Percentiles rank a stretch among this genome's conserved stretches.
Evolutionary conservation across 2,329 filamentous ascomycete species (phyloP).

Genomic region (Aspergillus tamarii): DNA sequence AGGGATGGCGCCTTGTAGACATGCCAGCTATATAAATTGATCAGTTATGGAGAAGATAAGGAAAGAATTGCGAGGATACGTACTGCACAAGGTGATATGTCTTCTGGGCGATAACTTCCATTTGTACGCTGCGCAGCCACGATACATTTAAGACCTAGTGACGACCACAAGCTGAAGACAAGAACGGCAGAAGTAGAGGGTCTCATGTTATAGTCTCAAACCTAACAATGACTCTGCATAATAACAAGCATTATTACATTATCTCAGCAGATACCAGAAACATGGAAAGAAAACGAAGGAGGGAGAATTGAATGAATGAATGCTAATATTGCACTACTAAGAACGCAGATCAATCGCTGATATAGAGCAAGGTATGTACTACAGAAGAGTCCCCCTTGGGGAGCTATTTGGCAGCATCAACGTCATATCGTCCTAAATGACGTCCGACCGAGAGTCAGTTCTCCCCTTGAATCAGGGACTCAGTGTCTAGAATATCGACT

Average conservation of each 20-base stretch:
- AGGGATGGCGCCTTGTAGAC: neutral
- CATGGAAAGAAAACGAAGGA: neutral
- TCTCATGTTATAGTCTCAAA: neutral
- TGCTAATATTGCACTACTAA: too few species aligned
- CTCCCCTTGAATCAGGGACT: neutral
- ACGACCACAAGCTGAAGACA: neutral
- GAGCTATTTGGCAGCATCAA: neutral
- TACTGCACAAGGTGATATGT: conserved; percentile 5
- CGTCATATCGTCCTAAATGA: neutral
- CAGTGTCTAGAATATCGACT: neutral
- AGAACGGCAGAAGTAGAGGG: neutral
- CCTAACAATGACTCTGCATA: neutral
- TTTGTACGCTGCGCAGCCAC: neutral
- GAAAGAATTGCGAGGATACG: neutral
- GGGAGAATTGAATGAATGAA: neutral
- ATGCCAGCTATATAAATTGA: neutral
- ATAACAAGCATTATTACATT: neutral
- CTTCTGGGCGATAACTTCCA: neutral
- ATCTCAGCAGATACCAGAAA: neutral
- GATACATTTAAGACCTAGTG: neutral
- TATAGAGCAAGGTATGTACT: neutral
- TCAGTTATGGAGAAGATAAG: neutral
- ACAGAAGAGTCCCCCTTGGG: too few species aligned
- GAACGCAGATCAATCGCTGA: neutral
- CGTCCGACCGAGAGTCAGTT: neutral